Evolutionary conservation across 768 basidiomycete genomes (phyloP), one percentile per base, ranked within the genome.

Genomic region (Coprinopsis strossmayeri): DNA sequence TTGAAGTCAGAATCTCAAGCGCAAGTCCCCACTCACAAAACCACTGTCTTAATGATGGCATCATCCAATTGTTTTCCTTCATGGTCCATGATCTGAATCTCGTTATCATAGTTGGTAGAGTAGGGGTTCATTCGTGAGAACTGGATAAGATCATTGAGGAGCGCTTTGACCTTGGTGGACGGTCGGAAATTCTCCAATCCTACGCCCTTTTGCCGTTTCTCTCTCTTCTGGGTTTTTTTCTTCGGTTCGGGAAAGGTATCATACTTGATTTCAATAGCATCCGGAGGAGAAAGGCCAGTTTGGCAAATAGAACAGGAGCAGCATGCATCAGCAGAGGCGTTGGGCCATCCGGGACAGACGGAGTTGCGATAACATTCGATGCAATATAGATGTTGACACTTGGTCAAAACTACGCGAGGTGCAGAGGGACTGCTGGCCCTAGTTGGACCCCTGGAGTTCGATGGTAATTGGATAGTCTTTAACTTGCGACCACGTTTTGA

Each of bases 301-400:
- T 87, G 82, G 64, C 96, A 99, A 9, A 81, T 78, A 15, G 86
- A 79, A 61, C 96, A 99, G 5, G 74, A 70, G 15, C 79, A 76
- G 42, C 64, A 68, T n/a, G 70, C 63, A 45, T 82, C 81, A 18
- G 76, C 64, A 17, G 74, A 55, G 34, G 84, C 75, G 52, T 83
- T 79, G 1, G 92, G 89, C 86, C 88, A 97, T 21, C 78, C 81
- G 20, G 90, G 77, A 53, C 76, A 89, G 34, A 92, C 78, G n/a
- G 77, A 78, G 53, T 73, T 68, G 34, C 84, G 81, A 75, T 92
- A 98, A 66, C 96, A 99, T 23, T 69, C 69, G 9, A 84, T 57
- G 67, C 96, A 99, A 65, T 89, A 97, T 25, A 98, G 74, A 64
- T 99, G 96, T 58, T 92, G 89, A 63, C 96, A 99, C 53, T 87